Percentiles rank a stretch among this genome's conserved stretches.
These are phyloP conservation scores for Hirsutella minnesotensis DNA, from an alignment of 2,329 filamentous ascomycete species.

Conservation along the genomic window DNA sequence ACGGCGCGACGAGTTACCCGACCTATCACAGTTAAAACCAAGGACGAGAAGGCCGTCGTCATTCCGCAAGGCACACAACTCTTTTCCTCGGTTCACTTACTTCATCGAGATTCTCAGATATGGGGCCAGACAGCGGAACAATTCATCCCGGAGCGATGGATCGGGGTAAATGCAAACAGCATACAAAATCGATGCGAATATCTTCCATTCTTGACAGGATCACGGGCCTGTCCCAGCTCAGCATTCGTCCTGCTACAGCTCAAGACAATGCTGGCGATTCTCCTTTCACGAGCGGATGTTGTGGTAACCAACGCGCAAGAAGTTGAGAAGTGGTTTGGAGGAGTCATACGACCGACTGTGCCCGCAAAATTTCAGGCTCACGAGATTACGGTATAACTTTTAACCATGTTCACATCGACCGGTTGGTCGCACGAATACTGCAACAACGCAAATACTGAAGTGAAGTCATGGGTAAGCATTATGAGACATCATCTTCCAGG, in stretches of 20 bases:
- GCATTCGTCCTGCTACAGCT: slow-evolving; percentile 3
- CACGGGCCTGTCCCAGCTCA: slow-evolving; percentile 2
- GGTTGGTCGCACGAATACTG: too few species aligned
- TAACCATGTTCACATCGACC: neutral
- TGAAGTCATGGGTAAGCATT: too few species aligned
- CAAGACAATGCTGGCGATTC: slow-evolving; percentile 3
- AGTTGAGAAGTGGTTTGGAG: slow-evolving; percentile 1
- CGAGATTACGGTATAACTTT: neutral
- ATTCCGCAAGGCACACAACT: neutral
- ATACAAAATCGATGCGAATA: slow-evolving; percentile 2
- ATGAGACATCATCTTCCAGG: too few species aligned
- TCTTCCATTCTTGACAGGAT: slow-evolving; percentile 1
- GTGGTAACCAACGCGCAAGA: neutral
- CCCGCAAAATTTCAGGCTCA: neutral
- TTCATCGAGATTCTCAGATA: slow-evolving; percentile 2
- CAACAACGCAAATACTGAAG: too few species aligned
- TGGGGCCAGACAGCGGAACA: slow-evolving; percentile 2
- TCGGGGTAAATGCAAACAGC: neutral
- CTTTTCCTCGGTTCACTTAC: slow-evolving; percentile 2
- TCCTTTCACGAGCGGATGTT: slow-evolving; percentile 1
- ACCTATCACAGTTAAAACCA: slow-evolving; percentile 1
- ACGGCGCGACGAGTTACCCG: neutral
- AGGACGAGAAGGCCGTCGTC: neutral
- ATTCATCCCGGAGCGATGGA: slow-evolving; percentile 3
- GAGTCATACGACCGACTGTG: neutral